Base-by-base conservation (phyloP, 495 filamentous ascomycete genomes). In the Lepidopterella palustris region DNA sequence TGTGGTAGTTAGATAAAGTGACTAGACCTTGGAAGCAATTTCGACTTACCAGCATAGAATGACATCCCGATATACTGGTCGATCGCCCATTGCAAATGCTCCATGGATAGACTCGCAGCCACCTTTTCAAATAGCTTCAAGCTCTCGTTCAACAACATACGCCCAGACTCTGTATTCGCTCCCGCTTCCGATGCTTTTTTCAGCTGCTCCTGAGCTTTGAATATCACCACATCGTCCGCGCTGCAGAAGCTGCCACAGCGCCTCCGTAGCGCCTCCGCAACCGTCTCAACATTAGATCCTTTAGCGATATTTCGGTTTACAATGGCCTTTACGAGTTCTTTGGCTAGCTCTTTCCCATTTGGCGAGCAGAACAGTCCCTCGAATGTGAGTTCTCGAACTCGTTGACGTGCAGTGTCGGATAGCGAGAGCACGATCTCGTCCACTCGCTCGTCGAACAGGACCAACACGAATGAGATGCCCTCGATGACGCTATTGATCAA, bases 221-320 rank as follows among this genome's bases (percentile, higher is more conserved):
- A 99, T 51, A 96, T 90, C 32, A 97, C 83, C 0, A 96, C 92
- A 75, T 99, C 93, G 51, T 97, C 92, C 1, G 92, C 84, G 60
- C 89, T 95, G 78, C 93, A 99, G 78, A 99, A 97, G 69, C 84
- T 93, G 47, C 93, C 95, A 63, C 93, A 99, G 59, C 90, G 82
- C 64, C 95, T 80, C 23, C 93, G 80, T 20, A 99, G 75, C 15
- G 91, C 90, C 73, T 97, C 93, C 0, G 93, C 91, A 40, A 99
- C 89, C 0, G 91, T 97, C 71, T 99, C 93, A 18, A 99, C 92
- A 65, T 96, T 97, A 23, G 90, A 88, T 23, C 93, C 93, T 63
- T 87, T 92, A 39, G 89, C 89, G 68, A 99, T 97, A 72, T 95
- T 97, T 35, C 90, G 80, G 73, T 97, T 97, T 55, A 99, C 93